phyloP scores from a whole-genome alignment of 495 filamentous ascomycete genomes.

The Haplographium delicatum region DNA sequence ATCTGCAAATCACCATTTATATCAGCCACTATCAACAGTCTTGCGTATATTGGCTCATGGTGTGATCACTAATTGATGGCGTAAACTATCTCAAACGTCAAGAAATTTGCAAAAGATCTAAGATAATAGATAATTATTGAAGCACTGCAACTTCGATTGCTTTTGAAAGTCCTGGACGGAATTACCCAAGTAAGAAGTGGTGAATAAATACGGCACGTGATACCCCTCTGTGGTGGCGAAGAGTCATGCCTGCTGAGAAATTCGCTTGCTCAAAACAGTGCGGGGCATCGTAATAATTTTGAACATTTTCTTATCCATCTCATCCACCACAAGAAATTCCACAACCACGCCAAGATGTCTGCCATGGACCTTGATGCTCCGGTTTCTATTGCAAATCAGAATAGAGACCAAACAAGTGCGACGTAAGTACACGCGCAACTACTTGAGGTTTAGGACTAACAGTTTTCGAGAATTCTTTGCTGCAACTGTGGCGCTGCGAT shows the following conservation, averaged over 20 bases:
- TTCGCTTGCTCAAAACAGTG: slow-evolving; percentile 5
- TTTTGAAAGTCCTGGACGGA: no score
- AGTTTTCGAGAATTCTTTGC: slow-evolving; percentile 69
- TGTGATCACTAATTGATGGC: not conserved
- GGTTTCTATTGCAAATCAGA: slow-evolving; percentile 46
- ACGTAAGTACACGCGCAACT: slow-evolving; percentile 45
- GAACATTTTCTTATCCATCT: slow-evolving; percentile 19
- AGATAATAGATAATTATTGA: no score
- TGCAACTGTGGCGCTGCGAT: slow-evolving; percentile 94
- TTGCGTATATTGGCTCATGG: not conserved
- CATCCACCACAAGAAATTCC: not conserved
- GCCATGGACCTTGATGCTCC: slow-evolving; percentile 66
- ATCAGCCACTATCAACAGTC: not conserved
- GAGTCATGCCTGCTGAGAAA: slow-evolving; percentile 14
- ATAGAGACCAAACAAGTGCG: slow-evolving; percentile 43
- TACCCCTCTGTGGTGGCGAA: not conserved
- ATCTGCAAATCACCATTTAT: not conserved
- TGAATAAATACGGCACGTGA: no score
- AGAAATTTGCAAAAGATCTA: no score
- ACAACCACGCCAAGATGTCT: slow-evolving; percentile 39
- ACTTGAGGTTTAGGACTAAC: slow-evolving; percentile 14
- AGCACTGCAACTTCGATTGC: no score
- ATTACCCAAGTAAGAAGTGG: no score
- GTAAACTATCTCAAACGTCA: no score
- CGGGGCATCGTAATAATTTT: slow-evolving; percentile 21